phyloP scores from a whole-genome alignment of 225 moss, liverwort and hornwort genomes.

The Climacium dendroides region DNA sequence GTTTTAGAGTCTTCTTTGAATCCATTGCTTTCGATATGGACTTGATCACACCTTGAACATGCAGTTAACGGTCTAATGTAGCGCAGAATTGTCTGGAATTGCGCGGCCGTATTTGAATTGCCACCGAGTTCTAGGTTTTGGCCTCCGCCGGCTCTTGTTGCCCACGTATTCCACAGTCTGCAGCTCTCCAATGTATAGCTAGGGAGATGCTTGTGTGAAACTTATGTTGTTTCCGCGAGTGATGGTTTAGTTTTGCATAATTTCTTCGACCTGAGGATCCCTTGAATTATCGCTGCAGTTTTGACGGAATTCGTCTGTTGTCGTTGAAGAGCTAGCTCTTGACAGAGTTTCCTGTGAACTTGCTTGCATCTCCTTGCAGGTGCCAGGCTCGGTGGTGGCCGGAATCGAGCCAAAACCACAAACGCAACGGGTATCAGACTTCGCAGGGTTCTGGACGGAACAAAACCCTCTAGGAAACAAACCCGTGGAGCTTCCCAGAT shows the following conservation, averaged over 20 bases:
- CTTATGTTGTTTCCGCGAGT: background rate
- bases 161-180: background rate
- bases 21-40: background rate
- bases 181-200: background rate
- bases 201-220: background rate
- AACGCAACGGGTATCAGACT: conserved; percentile 5
- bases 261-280: background rate
- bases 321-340: background rate
- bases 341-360: background rate
- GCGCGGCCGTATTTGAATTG: background rate
- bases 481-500: conserved; percentile 13
- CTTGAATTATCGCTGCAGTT: background rate
- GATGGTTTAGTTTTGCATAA: background rate
- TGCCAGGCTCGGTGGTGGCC: background rate
- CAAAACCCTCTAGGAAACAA: conserved; percentile 4
- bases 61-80: background rate
- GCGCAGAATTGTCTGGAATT: background rate
- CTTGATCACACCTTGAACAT: background rate
- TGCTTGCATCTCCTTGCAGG: background rate
- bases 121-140: background rate
- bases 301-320: background rate
- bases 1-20: background rate
- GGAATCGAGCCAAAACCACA: background rate
- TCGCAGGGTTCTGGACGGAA: conserved; percentile 25
- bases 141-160: background rate